These are phyloP conservation scores for Berberis vulgaris DNA, from an alignment of 164 flowering plant species.

Conservation along the genomic window DNA sequence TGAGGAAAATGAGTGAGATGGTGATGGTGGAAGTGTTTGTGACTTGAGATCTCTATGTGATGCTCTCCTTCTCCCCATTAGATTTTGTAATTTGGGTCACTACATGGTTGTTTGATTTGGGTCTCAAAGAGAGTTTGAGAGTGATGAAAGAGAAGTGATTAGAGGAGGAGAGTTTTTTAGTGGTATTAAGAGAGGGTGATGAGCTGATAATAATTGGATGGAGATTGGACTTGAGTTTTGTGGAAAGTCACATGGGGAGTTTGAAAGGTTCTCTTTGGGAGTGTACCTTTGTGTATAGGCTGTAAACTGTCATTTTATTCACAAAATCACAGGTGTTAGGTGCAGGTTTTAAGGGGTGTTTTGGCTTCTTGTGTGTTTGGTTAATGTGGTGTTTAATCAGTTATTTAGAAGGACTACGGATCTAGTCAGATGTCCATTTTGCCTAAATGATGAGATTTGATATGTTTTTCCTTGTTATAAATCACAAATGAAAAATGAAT, in stretches of 20 bases:
- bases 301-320: not conserved
- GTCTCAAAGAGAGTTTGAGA: not conserved
- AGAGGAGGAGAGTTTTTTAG: not conserved
- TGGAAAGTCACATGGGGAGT: not conserved
- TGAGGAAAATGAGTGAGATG: slow-evolving; percentile 58
- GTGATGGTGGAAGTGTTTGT: slow-evolving; percentile 51
- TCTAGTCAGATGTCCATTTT: too few species aligned
- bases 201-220: too few species aligned
- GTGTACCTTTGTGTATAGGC: not conserved
- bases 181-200: not conserved
- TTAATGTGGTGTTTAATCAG: not conserved
- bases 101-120: too few species aligned
- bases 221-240: not conserved
- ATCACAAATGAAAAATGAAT: too few species aligned
- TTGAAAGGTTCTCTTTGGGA: not conserved
- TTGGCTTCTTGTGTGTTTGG: not conserved
- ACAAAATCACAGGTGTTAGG: too few species aligned
- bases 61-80: not conserved
- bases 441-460: too few species aligned
- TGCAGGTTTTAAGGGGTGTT: not conserved
- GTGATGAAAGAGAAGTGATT: not conserved
- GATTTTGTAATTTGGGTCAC: not conserved
- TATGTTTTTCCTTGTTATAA: too few species aligned
- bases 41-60: slow-evolving; percentile 5
- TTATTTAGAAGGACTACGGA: too few species aligned